Base-by-base conservation (phyloP, 805 yeast genomes). In the Candida fluviatilis region DNA sequence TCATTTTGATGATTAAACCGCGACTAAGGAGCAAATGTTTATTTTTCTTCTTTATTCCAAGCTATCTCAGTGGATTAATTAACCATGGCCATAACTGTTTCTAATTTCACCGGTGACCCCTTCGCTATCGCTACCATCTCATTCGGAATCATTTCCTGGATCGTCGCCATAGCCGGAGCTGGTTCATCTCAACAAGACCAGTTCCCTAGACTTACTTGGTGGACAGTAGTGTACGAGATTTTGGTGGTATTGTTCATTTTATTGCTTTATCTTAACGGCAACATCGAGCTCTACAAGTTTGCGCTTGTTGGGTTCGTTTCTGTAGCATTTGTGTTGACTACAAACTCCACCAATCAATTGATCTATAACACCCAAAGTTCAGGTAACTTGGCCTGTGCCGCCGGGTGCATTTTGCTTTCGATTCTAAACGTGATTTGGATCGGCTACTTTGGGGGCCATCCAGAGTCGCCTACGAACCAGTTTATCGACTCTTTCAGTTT, bases 161-260 rank as follows among this genome's bases (percentile, higher is more conserved):
- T 88, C 41, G 76, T 93, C 36, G 86, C 95, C 7, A 72, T 93
- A 38, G 95, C 84, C 2, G 97, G 97, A 2, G 85, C 95, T 12
- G 79, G 85, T 14, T 58, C 71, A 8, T 49, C 62, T 23, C 38
- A 40, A 19, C 54, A 52, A 19, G 28, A 35, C 12, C 47, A 60
- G 4, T 87, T 83, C 55, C 96, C 97, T 1, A 76, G 78, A 47
- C 84, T 91, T 61, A 78, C 93, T 3, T 91, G 99, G 99, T 93
- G 99, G 99, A 95, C 95, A 1, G 60, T 93, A 4, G 90, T 84
- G 2, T 93, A 78, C 55, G 81, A 91, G 61, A 66, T 89, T 15
- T 45, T 86, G 21, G 48, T 87, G 30, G 71, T 84, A 15, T 49
- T 78, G 4, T 57, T 69, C 15, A 70, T 76, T 42, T 71, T 73